Evolutionary conservation across 306 rosid genomes (phyloP).

Genomic region (Dalbergia cochinchinensis): DNA sequence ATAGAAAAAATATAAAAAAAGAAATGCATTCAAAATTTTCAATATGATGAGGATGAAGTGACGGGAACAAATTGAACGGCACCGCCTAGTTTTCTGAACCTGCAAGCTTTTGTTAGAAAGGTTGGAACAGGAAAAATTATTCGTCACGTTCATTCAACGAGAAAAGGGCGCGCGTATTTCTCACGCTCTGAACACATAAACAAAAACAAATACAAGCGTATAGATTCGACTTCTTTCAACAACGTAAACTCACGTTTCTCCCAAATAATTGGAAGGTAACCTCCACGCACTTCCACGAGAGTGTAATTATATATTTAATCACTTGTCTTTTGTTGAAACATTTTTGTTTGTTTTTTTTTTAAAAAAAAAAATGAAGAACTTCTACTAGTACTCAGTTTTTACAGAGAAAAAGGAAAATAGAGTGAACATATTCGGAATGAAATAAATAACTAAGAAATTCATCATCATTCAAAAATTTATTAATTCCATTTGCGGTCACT

Average conservation of each 20-base stretch:
- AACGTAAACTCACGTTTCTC: slow-evolving; percentile 53
- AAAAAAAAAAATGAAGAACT: too few relatives aligned
- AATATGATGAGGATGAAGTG: slow-evolving; percentile 31
- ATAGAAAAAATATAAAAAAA: neutral
- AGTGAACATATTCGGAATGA: neutral
- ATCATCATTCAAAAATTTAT: neutral
- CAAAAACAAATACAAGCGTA: neutral
- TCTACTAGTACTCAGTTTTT: too few relatives aligned
- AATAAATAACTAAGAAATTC: neutral
- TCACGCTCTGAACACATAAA: slow-evolving; percentile 27
- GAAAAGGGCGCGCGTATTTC: slow-evolving; percentile 20
- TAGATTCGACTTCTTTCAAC: slow-evolving; percentile 15
- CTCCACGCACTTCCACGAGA: slow-evolving; percentile 59
- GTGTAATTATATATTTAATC: slow-evolving; percentile 19
- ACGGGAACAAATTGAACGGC: slow-evolving; percentile 37
- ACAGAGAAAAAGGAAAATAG: neutral
- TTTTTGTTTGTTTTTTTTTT: too few relatives aligned
- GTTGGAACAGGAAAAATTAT: neutral
- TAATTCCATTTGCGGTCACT: neutral
- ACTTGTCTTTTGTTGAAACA: slow-evolving; percentile 2
- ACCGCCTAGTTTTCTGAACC: slow-evolving; percentile 49
- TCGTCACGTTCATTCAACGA: slow-evolving; percentile 6
- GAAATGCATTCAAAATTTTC: slow-evolving; percentile 3
- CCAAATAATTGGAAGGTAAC: slow-evolving; percentile 58
- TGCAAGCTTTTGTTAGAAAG: neutral